Evolutionary conservation across 2,329 filamentous ascomycete species (phyloP).

Genomic region (Pseudodiploospora longispora): DNA sequence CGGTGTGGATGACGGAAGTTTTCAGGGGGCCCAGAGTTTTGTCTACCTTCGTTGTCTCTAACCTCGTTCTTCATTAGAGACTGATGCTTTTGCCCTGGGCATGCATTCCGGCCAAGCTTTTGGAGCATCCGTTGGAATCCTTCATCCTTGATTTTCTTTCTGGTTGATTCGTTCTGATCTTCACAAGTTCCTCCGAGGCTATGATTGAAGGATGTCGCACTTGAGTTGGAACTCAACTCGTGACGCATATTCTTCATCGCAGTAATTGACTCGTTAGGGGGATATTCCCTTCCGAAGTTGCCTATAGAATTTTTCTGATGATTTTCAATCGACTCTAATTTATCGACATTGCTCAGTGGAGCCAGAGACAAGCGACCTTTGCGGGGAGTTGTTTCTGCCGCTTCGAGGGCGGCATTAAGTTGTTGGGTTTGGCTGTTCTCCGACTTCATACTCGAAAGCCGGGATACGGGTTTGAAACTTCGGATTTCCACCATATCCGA

Average conservation of each 20-base stretch:
- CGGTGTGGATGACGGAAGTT: background rate
- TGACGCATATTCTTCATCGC: no score
- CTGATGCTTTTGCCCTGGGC: background rate
- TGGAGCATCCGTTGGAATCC: slow-evolving; percentile 21
- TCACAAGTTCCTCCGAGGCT: no score
- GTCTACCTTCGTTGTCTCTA: background rate
- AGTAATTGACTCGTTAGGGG: no score
- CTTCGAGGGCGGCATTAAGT: slow-evolving; percentile 6
- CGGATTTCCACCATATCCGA: slow-evolving; percentile 2
- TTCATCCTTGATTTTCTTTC: slow-evolving; percentile 5
- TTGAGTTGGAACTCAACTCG: no score
- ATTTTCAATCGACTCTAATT: no score
- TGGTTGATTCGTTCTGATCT: no score
- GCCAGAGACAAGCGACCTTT: background rate
- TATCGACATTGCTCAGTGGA: background rate
- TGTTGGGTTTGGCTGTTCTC: slow-evolving; percentile 7
- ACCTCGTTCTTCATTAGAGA: background rate
- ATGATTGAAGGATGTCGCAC: no score
- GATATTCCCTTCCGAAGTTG: no score
- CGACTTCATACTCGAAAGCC: background rate
- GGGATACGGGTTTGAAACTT: background rate
- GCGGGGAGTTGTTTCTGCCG: slow-evolving; percentile 5
- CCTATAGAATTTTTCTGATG: no score
- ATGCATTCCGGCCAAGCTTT: slow-evolving; percentile 13
- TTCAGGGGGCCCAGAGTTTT: background rate